These are phyloP conservation scores for Syzygium jambos DNA, from an alignment of 345 rosid species.

Conservation along the genomic window DNA sequence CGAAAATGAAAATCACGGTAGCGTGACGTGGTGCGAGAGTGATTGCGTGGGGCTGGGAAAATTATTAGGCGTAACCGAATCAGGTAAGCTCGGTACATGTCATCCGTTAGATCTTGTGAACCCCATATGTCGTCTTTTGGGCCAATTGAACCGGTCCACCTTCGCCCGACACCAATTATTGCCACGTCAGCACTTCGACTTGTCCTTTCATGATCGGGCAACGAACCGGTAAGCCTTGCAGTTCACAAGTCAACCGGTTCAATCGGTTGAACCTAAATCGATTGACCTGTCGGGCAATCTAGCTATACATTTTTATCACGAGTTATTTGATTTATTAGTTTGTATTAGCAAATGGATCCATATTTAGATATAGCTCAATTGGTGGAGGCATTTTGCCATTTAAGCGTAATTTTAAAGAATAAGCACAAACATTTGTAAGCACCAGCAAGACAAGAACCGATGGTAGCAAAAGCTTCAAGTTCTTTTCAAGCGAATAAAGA, in stretches of 20 bases:
- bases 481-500: too few species aligned
- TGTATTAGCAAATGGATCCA: too few species aligned
- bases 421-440: too few species aligned
- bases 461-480: too few species aligned
- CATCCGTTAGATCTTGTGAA: neutral
- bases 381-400: too few species aligned
- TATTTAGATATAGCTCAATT: too few species aligned
- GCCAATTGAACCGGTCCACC: neutral
- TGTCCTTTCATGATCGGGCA: neutral
- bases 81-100: neutral
- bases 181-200: neutral
- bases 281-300: too few species aligned
- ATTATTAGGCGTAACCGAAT: neutral
- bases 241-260: neutral
- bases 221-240: neutral
- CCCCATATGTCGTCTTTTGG: neutral
- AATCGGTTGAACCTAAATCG: neutral
- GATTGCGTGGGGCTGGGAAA: neutral
- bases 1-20: neutral
- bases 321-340: too few species aligned
- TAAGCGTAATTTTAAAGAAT: too few species aligned
- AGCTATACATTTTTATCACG: too few species aligned
- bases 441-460: too few species aligned
- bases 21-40: neutral
- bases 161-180: neutral